Evolutionary conservation across 371 early-diverging fungal species (phyloP).

Genomic region (Basidiobolus meristosporus): DNA sequence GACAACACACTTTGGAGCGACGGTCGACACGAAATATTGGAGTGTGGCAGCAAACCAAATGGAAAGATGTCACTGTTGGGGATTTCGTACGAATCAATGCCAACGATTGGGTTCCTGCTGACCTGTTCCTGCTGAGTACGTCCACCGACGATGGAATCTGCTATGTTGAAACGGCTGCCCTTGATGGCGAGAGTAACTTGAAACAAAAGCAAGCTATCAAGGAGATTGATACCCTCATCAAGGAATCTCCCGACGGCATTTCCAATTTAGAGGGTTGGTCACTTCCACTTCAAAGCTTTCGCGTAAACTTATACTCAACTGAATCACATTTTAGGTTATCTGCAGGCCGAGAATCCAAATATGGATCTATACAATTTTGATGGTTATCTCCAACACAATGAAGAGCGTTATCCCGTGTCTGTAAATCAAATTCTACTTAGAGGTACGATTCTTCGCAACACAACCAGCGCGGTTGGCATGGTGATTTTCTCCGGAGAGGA

Average conservation of each 20-base stretch:
- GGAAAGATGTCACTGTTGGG: constrained; percentile 52
- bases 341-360: constrained; percentile 30
- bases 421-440: constrained; percentile 27
- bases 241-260: constrained; percentile 1
- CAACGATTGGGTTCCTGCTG: constrained; percentile 59
- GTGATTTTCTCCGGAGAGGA: constrained; percentile 72
- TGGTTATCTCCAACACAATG: constrained; percentile 22
- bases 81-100: constrained; percentile 59
- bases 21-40: no score
- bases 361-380: constrained; percentile 46
- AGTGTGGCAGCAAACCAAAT: constrained; percentile 10
- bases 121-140: constrained; percentile 34
- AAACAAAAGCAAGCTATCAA: constrained; percentile 34
- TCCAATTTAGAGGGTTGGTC: no score
- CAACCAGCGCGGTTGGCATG: constrained; percentile 47
- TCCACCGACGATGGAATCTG: constrained; percentile 34
- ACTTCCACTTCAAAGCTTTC: no score
- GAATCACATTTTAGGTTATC: constrained; percentile 5
- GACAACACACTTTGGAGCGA: no score
- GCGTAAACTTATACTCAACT: neutral
- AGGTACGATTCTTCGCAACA: constrained; percentile 66
- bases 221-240: neutral
- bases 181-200: constrained; percentile 74
- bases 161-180: constrained; percentile 61
- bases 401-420: constrained; percentile 9